Conservation (phyloP, 2,329 filamentous ascomycete species). For the Zasmidium citrigriseum region DNA sequence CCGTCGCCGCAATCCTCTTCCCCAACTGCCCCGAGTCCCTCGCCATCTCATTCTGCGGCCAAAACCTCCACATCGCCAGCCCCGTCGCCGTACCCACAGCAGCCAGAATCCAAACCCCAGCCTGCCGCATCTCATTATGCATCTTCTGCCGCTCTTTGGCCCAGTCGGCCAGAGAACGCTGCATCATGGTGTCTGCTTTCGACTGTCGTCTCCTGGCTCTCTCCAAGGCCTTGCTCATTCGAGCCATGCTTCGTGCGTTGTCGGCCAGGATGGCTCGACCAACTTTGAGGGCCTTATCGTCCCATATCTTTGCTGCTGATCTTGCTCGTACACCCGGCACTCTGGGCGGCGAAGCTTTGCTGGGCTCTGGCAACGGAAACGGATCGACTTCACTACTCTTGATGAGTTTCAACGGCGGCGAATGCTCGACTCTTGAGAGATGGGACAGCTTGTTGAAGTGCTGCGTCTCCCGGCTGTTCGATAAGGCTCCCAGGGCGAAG, state of each 20-base stretch:
- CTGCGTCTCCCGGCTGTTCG: conserved; percentile 34
- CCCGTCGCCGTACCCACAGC: conserved; percentile 23
- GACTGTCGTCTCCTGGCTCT: conserved; percentile 15
- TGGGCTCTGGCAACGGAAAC: conserved; percentile 15
- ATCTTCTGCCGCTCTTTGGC: conserved; percentile 19
- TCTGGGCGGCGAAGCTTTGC: not conserved
- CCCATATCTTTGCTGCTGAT: conserved; percentile 16
- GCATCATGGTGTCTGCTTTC: conserved; percentile 1
- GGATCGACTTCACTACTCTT: conserved; percentile 32
- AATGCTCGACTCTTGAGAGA: conserved; percentile 32
- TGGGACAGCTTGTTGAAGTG: conserved; percentile 34
- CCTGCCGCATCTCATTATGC: conserved; percentile 22
- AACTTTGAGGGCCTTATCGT: conserved; percentile 21
- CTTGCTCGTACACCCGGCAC: not conserved
- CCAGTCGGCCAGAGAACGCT: conserved; percentile 14
- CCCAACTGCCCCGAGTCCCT: conserved; percentile 25
- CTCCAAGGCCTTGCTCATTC: conserved; percentile 13
- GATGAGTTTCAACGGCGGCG: conserved; percentile 33
- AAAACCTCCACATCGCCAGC: conserved; percentile 28
- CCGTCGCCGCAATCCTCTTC: conserved; percentile 24
- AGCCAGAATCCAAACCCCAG: conserved; percentile 22
- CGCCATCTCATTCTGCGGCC: conserved; percentile 18
- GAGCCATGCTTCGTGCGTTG: conserved; percentile 13
- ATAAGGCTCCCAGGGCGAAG: conserved; percentile 32
- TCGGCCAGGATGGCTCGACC: conserved; percentile 24